Evolutionary conservation across 1,284 basidiomycete genomes (phyloP).

Genomic region (Cutaneotrichosporon sp.): DNA sequence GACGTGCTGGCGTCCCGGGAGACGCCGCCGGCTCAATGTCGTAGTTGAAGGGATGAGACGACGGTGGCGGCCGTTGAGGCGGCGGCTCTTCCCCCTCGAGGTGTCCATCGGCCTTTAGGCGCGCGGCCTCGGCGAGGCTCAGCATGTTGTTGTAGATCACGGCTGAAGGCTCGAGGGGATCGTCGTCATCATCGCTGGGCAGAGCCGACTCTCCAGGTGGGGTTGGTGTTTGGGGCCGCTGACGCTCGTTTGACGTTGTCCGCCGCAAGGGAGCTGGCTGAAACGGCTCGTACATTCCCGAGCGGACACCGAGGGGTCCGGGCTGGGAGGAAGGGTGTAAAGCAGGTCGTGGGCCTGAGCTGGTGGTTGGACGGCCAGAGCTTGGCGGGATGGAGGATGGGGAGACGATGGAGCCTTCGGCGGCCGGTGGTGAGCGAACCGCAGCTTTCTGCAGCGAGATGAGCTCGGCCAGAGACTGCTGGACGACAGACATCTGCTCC

Average conservation of each 20-base stretch:
- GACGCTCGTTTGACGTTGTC: too few relatives aligned
- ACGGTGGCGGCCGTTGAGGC: not conserved
- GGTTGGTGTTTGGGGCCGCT: too few relatives aligned
- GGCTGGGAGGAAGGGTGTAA: not conserved
- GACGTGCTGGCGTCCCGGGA: not conserved
- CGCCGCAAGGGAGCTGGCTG: too few relatives aligned
- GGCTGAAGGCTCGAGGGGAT: conserved; percentile 26
- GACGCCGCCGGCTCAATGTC: not conserved
- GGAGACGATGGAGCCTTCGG: conserved; percentile 41
- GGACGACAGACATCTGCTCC: conserved; percentile 69
- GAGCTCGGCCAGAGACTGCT: conserved; percentile 70
- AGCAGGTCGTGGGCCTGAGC: not conserved
- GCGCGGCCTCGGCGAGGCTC: conserved; percentile 44
- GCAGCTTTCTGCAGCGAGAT: conserved; percentile 52
- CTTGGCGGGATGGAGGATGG: too few relatives aligned
- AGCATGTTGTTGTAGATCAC: conserved; percentile 44
- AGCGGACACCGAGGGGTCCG: conserved; percentile 3
- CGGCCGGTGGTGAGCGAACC: conserved; percentile 37
- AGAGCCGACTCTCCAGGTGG: not conserved
- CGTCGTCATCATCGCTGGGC: conserved; percentile 27
- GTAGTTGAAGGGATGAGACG: conserved; percentile 14
- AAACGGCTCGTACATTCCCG: too few relatives aligned
- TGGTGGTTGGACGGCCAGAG: not conserved
- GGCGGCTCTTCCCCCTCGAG: not conserved
- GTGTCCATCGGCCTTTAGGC: conserved; percentile 36